These are phyloP conservation scores for Talaromyces proteolyticus DNA, from an alignment of 495 filamentous ascomycete genomes.

Conservation along the genomic window DNA sequence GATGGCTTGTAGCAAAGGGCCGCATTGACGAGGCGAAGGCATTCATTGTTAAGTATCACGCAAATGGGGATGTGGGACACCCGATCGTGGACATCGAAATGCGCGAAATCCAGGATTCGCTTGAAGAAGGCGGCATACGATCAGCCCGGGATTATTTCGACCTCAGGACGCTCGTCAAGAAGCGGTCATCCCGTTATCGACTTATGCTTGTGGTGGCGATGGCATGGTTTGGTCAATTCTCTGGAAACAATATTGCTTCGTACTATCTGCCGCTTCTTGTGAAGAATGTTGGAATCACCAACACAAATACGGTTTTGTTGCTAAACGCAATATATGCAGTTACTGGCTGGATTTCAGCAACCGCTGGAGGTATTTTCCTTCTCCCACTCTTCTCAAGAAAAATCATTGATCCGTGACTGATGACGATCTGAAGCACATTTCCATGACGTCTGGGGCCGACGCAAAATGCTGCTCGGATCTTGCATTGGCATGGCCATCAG, in stretches of 20 bases:
- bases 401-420: neutral
- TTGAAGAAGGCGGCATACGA: neutral
- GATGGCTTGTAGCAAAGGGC: slow-evolving; percentile 45
- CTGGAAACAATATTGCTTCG: slow-evolving; percentile 1
- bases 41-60: slow-evolving; percentile 52
- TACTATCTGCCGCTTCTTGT: neutral
- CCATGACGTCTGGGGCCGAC: slow-evolving; percentile 2
- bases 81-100: slow-evolving; percentile 50
- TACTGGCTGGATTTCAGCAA: neutral
- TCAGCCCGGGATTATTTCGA: neutral
- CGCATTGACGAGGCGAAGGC: slow-evolving; percentile 45
- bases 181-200: neutral
- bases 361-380: neutral
- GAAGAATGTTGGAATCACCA: neutral
- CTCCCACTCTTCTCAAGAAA: too few relatives aligned
- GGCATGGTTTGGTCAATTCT: slow-evolving; percentile 3
- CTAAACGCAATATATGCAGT: slow-evolving; percentile 1
- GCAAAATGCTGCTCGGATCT: slow-evolving; percentile 2
- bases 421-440: neutral
- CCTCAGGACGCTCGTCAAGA: neutral
- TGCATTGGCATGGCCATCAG: neutral
- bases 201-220: neutral
- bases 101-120: slow-evolving; percentile 1
- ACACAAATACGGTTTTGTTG: neutral
- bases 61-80: slow-evolving; percentile 44